Base-by-base conservation (phyloP, 1,284 basidiomycete genomes). In the Boletus calvinii region DNA sequence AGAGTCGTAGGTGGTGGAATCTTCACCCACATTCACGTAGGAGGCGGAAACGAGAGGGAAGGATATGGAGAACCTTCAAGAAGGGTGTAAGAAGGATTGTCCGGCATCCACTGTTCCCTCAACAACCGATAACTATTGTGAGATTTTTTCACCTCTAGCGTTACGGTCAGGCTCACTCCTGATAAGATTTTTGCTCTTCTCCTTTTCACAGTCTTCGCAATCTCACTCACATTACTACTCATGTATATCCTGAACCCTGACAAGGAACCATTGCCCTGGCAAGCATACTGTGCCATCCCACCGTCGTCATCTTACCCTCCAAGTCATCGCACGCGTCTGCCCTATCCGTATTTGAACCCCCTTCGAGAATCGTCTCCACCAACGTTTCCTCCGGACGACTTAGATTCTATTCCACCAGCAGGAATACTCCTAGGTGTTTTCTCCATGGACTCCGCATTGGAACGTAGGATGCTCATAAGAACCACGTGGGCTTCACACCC, bases 241-340 rank as follows among this genome's bases (percentile, higher is more conserved):
- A 94, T 94, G 67, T 90, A 96, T 70, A 82, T 95, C 57, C 83
- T 98, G 65, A 95, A 98, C 67, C 93, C 94, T 41, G 96, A 99
- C 78, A 98, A 98, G 70, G 88, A 90, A 52, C 88, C 93, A 13
- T 73, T 96, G 29, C 94, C 95, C 39, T 99, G 94, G 94, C 84
- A 94, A 59, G 84, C 87, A 24, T 96, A 96, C 69, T 98, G 96
- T 71, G 81, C 88, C 48, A 74, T 84, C 56, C 79, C 84, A 37
- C 76, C 78, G 46, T 52, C 72, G 32, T 77, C 81, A 63, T 66
- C 78, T 65, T 58, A 75, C 60, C 61, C 74, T 56, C 70, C 74
- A 60, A 68, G 73, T 59, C 50, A 71, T 66, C 62, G 71, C 69
- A 49, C 67, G 63, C 47, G 67, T 70, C 51, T 69, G 69, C 61